Evolutionary conservation across 257 asterid species (phyloP).

Genomic region (Fraxinus cuspidata): DNA sequence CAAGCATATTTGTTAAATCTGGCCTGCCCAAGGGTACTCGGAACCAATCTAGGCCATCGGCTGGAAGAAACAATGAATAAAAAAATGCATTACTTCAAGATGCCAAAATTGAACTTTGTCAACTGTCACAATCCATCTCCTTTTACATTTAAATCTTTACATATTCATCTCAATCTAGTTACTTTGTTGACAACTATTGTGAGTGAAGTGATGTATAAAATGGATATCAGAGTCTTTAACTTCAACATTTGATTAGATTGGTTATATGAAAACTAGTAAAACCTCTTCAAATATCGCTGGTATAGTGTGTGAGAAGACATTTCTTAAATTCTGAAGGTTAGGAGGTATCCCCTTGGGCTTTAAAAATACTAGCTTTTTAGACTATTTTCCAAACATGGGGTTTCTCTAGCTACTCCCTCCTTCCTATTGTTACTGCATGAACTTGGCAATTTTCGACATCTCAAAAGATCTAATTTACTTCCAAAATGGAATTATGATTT

Average conservation of each 20-base stretch:
- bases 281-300: not conserved
- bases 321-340: not conserved
- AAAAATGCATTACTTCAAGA: not conserved
- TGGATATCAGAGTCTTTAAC: not conserved
- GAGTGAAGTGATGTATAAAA: not conserved
- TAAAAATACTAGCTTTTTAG: not conserved
- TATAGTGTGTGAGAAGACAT: not conserved
- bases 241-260: not conserved
- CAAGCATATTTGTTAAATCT: not conserved
- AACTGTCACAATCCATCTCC: not conserved
- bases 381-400: too few species aligned
- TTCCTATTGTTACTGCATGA: not conserved
- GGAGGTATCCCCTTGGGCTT: not conserved
- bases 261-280: not conserved
- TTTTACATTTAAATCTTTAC: not conserved
- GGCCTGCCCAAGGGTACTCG: not conserved
- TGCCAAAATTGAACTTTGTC: not conserved
- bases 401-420: not conserved
- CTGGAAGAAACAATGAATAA: not conserved
- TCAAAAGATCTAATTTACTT: not conserved
- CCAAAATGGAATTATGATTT: not conserved
- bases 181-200: not conserved
- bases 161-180: not conserved
- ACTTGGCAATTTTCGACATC: not conserved
- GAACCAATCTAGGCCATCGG: not conserved